A percentile compares a stretch with the other conserved stretches of the same genome.
Conservation (phyloP, 2,329 filamentous ascomycete genomes). For the Venturia asperata region DNA sequence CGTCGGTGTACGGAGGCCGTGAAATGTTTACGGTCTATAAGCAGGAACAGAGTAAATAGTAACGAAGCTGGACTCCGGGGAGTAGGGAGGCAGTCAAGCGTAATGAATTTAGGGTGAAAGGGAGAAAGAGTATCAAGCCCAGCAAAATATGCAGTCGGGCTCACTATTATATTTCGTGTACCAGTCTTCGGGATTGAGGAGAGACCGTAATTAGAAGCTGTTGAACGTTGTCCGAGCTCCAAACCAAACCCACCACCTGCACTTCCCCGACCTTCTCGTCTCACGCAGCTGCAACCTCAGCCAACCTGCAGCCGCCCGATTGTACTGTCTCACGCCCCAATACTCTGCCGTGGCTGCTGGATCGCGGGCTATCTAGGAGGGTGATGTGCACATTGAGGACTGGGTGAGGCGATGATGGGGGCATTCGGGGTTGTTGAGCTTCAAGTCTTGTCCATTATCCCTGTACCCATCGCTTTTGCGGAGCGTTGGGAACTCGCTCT, state of each 20-base stretch:
- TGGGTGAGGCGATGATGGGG: neutral
- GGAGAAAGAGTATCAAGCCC: neutral
- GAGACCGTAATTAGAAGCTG: constrained; percentile 10
- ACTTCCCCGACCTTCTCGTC: constrained; percentile 8
- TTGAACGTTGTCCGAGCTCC: constrained; percentile 6
- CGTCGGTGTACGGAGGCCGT: neutral
- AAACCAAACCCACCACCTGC: neutral
- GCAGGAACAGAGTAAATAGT: constrained; percentile 4
- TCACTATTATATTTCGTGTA: constrained; percentile 9
- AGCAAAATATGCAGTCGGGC: neutral
- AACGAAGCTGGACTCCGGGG: neutral
- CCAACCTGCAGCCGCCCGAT: constrained; percentile 3
- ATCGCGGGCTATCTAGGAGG: constrained; percentile 4
- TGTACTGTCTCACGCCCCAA: neutral
- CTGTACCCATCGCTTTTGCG: constrained; percentile 10
- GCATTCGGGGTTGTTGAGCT: neutral
- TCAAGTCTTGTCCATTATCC: constrained; percentile 1
- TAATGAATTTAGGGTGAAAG: neutral
- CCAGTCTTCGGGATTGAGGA: constrained; percentile 8
- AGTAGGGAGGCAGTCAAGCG: neutral
- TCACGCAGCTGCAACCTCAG: constrained; percentile 4
- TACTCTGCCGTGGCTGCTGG: neutral
- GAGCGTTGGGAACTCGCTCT: neutral
- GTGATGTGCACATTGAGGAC: constrained; percentile 3
- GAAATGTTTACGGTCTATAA: constrained; percentile 3